phyloP scores from a whole-genome alignment of 1,284 basidiomycete species.

The Schizophyllum amplum region DNA sequence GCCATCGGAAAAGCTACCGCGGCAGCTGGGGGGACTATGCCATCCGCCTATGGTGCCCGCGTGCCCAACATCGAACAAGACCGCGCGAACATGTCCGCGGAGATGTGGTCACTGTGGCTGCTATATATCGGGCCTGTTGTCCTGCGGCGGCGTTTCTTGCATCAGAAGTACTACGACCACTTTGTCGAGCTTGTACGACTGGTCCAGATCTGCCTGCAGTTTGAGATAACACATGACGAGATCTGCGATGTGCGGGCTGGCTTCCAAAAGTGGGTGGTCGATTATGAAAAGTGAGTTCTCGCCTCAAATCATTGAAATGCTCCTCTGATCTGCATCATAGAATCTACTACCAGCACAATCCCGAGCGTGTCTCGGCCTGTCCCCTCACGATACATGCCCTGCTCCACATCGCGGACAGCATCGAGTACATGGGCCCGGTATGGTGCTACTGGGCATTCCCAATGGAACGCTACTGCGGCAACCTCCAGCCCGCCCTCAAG shows the following conservation, averaged over 20 bases:
- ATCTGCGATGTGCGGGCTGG: slow-evolving; percentile 23
- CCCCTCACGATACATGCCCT: slow-evolving; percentile 32
- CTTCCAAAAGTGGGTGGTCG: slow-evolving; percentile 31
- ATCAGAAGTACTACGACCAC: slow-evolving; percentile 30
- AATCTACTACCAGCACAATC: slow-evolving; percentile 30
- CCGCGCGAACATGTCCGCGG: slow-evolving; percentile 16
- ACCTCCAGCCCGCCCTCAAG: slow-evolving; percentile 17
- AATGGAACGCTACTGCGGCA: slow-evolving; percentile 27
- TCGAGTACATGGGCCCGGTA: slow-evolving; percentile 25
- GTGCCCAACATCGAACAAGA: slow-evolving; percentile 29
- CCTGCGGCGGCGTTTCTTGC: slow-evolving; percentile 15
- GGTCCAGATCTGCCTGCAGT: slow-evolving; percentile 32
- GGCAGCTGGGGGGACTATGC: slow-evolving; percentile 24
- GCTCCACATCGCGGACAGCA: slow-evolving; percentile 29
- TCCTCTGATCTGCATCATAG: slow-evolving; percentile 15
- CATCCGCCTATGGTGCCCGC: slow-evolving; percentile 28
- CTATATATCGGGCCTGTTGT: slow-evolving; percentile 15
- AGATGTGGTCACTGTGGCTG: slow-evolving; percentile 30
- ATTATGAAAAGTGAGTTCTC: slow-evolving; percentile 31
- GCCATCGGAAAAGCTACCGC: slow-evolving; percentile 27
- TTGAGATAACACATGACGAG: slow-evolving; percentile 27
- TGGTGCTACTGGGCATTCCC: slow-evolving; percentile 38
- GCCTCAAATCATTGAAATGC: not conserved
- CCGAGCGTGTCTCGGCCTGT: slow-evolving; percentile 24
- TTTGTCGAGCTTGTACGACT: slow-evolving; percentile 32